Percentiles rank a stretch among this genome's conserved stretches.
phyloP scores from a whole-genome alignment of 208 protist genomes.

The Entamoeba histolytica region DNA sequence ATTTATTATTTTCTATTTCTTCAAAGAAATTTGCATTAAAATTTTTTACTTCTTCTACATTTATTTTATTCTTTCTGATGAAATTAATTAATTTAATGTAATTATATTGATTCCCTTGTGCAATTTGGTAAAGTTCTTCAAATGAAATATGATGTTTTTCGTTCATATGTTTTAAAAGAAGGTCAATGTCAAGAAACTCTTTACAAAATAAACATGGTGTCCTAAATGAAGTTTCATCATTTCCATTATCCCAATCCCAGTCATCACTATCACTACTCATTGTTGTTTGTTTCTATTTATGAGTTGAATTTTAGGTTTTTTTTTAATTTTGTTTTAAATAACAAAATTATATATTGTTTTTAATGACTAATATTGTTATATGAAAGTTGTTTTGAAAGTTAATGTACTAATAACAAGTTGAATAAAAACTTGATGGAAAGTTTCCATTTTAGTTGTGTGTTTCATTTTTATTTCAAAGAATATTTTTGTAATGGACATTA shows the following conservation, averaged over 20 bases:
- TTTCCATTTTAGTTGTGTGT: no score
- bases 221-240: not conserved
- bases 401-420: no score
- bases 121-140: not conserved
- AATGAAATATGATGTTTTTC: not conserved
- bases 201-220: not conserved
- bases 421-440: no score
- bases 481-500: no score
- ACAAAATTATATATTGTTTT: no score
- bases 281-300: no score
- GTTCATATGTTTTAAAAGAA: not conserved
- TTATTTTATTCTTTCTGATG: not conserved
- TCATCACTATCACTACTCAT: not conserved
- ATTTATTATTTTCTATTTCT: not conserved
- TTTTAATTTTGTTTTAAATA: no score
- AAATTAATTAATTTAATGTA: not conserved
- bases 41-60: not conserved
- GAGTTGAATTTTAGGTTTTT: no score
- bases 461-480: no score
- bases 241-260: not conserved
- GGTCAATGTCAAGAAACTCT: not conserved
- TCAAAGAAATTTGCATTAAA: not conserved
- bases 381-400: no score
- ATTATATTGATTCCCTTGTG: not conserved
- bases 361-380: no score